phyloP scores from a whole-genome alignment of 108 stramenopile genomes.

The Pseudonitzschia multistriata region DNA sequence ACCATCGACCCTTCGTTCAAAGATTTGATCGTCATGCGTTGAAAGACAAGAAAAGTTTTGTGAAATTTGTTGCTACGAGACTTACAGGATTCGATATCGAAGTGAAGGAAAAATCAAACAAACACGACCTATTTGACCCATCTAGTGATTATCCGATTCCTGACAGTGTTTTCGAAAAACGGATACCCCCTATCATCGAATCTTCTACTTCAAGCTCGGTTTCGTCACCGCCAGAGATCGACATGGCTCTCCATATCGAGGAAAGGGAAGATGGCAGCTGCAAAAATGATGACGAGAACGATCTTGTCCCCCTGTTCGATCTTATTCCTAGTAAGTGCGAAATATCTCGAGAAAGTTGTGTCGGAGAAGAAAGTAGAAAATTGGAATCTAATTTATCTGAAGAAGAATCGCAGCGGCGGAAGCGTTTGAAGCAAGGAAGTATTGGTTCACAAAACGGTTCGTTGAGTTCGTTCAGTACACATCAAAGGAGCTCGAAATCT shows the following conservation, averaged over 20 bases:
- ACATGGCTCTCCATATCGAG: background rate
- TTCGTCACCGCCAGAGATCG: conserved; percentile 5
- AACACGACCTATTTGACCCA: conserved; percentile 3
- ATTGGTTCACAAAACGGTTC: background rate
- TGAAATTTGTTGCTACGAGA: conserved; percentile 10
- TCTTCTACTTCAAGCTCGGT: conserved; percentile 6
- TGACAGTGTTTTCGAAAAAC: conserved; percentile 5
- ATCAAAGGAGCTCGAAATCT: conserved; percentile 5
- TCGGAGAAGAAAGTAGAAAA: background rate
- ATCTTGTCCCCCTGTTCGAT: conserved; percentile 9
- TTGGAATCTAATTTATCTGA: background rate
- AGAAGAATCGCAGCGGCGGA: background rate
- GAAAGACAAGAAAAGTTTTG: background rate
- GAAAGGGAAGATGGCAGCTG: background rate
- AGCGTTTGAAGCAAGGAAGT: background rate
- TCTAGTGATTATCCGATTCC: conserved; percentile 1
- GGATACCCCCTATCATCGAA: background rate
- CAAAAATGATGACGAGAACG: background rate
- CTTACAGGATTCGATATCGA: conserved; percentile 15
- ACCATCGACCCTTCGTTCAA: background rate
- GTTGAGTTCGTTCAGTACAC: conserved; percentile 8
- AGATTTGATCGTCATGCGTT: background rate
- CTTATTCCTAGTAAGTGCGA: conserved; percentile 3
- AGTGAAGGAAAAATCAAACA: background rate
- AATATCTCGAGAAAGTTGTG: background rate